These are phyloP conservation scores for Lactarius quietus DNA, from an alignment of 768 basidiomycete genomes.

Conservation along the genomic window DNA sequence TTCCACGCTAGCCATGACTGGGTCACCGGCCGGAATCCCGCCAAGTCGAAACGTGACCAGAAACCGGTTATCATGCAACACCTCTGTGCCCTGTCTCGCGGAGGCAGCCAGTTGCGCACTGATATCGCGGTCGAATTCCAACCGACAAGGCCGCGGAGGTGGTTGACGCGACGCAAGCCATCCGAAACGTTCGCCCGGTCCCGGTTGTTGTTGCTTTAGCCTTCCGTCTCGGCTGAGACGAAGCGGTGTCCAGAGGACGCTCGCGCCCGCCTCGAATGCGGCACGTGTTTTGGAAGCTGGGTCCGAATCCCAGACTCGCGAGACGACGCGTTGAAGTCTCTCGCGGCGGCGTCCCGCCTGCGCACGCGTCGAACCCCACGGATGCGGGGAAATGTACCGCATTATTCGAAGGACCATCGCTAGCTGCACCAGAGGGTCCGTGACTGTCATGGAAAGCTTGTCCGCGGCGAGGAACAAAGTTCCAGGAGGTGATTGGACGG, in stretches of 20 bases:
- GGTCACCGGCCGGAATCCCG: slow-evolving; percentile 41
- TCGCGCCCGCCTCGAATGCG: slow-evolving; percentile 24
- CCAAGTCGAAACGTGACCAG: slow-evolving; percentile 45
- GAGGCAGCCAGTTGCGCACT: slow-evolving; percentile 27
- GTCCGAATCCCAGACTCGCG: slow-evolving; percentile 44
- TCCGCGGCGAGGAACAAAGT: slow-evolving; percentile 31
- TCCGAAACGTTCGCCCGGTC: slow-evolving; percentile 35
- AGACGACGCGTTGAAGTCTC: slow-evolving; percentile 47
- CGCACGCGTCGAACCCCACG: slow-evolving; percentile 70
- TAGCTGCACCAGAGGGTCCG: slow-evolving; percentile 25
- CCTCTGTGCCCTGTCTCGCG: slow-evolving; percentile 31
- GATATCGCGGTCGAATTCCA: slow-evolving; percentile 41
- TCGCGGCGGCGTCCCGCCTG: slow-evolving; percentile 51
- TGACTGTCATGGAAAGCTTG: slow-evolving; percentile 15
- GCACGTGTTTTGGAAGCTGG: slow-evolving; percentile 29
- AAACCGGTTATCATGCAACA: slow-evolving; percentile 69
- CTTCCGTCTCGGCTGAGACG: slow-evolving; percentile 12
- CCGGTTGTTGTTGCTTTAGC: slow-evolving; percentile 5
- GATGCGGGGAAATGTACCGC: slow-evolving; percentile 66
- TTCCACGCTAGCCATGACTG: slow-evolving; percentile 29
- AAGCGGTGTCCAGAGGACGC: slow-evolving; percentile 24
- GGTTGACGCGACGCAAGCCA: slow-evolving; percentile 67
- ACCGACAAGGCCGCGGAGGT: slow-evolving; percentile 31
- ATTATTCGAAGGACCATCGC: slow-evolving; percentile 43
- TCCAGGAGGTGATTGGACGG: slow-evolving; percentile 28